These are phyloP conservation scores for Gliomastix tumulicola DNA, from an alignment of 2,329 filamentous ascomycete species.

Conservation along the genomic window DNA sequence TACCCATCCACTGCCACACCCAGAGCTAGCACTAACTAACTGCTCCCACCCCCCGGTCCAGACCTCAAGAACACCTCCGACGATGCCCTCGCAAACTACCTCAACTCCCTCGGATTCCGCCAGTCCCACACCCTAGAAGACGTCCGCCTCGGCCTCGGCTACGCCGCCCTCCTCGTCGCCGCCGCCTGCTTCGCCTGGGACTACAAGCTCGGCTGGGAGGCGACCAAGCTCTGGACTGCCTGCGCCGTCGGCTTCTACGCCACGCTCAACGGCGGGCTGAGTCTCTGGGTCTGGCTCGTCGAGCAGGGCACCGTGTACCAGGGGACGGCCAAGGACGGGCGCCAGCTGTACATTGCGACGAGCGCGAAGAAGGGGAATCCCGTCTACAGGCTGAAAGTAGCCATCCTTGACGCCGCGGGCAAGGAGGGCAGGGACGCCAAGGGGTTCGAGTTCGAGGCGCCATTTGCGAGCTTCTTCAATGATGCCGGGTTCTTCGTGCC, in stretches of 20 bases:
- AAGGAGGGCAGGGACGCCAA: conserved; percentile 22
- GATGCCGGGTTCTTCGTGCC: conserved; percentile 63
- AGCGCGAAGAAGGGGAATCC: conserved; percentile 72
- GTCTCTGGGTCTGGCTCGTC: conserved; percentile 76
- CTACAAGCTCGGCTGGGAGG: conserved; percentile 84
- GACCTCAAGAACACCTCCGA: conserved; percentile 97
- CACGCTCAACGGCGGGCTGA: conserved; percentile 68
- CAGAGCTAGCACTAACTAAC: not conserved
- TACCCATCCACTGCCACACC: conserved; percentile 4
- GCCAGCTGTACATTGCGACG: conserved; percentile 65
- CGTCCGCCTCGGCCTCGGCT: conserved; percentile 77
- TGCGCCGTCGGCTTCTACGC: conserved; percentile 76
- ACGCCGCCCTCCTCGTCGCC: conserved; percentile 71
- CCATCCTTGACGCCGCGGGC: conserved; percentile 27
- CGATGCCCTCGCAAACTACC: conserved; percentile 89
- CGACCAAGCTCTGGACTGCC: conserved; percentile 74
- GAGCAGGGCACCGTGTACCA: conserved; percentile 80
- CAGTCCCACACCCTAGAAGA: conserved; percentile 79
- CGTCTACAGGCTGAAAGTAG: conserved; percentile 69
- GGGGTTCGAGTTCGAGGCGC: conserved; percentile 48
- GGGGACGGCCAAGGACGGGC: conserved; percentile 40
- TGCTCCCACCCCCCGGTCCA: too few species aligned
- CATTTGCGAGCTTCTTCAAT: conserved; percentile 76
- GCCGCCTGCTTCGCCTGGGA: conserved; percentile 85
- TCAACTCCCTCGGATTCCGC: conserved; percentile 78